Base-by-base conservation (phyloP, 2,329 filamentous ascomycete genomes). In the Cytospora piceae region DNA sequence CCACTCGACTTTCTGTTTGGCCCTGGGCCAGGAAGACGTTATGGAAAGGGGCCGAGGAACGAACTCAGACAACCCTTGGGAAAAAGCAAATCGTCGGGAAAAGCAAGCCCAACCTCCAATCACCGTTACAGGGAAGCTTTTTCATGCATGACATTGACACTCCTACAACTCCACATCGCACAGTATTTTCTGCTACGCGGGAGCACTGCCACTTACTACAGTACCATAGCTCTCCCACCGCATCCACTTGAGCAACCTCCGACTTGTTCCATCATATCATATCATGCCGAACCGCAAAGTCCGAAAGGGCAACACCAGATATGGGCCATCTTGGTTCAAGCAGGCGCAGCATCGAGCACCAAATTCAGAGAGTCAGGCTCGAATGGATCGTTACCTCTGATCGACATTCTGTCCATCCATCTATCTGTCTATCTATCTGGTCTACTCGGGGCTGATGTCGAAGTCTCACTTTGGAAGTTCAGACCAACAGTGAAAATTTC, bases 121-220 rank as follows among this genome's bases (percentile, higher is more conserved):
- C 63, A 65, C 63, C 37, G 58, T 65, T 65, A 32, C 46, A 52
- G 46, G 54, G 59, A 64, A 34, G 55, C 56, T 60, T 57, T 42
- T 37, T 65, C 64, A 60, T 65, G 64, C 64, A 65, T 65, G 64
- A 65, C 64, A 65, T 65, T 54, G 55, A 55, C 58, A 61, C 22
- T 39, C 32, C 17, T 17, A 27, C 29, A 57, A n/a, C 52, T 53
- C 64, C 64, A 65, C 64, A 39, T 39, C 22, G 61, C 59, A 61
- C 58, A 58, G 63, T 65, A 57, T 22, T 34, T 22, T 49, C 46
- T 49, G n/a, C 46, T 24, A 20, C 46, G 20, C 46, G 46, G 46
- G 46, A 49, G 46, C 46, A 49, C 46, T 49, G 46, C 46, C 46
- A 49, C 46, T 49, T 22, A 49, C 46, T 49, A 49, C 46, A 49